Evolutionary conservation across 2,329 filamentous ascomycete species (phyloP).

Genomic region (Erysiphe pulchra): DNA sequence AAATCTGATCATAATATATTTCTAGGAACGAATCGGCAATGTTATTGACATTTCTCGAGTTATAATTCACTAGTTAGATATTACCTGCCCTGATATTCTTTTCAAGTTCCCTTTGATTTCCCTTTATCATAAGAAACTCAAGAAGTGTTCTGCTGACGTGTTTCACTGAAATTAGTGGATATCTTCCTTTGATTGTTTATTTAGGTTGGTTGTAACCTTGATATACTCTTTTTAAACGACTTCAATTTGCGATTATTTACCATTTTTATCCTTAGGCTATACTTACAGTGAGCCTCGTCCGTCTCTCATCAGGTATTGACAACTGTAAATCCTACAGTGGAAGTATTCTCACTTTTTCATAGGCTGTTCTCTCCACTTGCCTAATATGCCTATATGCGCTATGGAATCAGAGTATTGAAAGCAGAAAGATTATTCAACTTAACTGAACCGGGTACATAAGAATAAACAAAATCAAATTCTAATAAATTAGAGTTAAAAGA

Average conservation of each 20-base stretch:
- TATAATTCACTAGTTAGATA: constrained; percentile 73
- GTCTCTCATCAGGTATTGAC: constrained; percentile 39
- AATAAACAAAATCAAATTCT: no score
- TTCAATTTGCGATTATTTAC: background rate
- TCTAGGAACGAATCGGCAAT: constrained; percentile 86
- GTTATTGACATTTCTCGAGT: constrained; percentile 86
- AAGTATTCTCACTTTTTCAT: constrained; percentile 7
- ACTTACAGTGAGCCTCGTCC: constrained; percentile 83
- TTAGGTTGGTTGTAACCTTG: constrained; percentile 37
- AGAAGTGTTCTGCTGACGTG: background rate
- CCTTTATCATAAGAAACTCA: background rate
- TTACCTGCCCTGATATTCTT: background rate
- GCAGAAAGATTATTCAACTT: no score
- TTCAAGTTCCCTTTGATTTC: background rate
- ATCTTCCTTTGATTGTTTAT: constrained; percentile 89
- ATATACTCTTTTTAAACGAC: background rate
- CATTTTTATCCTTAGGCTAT: constrained; percentile 35
- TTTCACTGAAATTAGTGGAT: constrained; percentile 36
- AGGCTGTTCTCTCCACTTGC: constrained; percentile 40
- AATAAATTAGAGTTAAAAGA: no score
- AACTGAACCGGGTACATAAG: no score
- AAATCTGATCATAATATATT: no score
- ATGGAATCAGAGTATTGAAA: background rate
- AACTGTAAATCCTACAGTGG: background rate
- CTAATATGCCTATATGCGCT: constrained; percentile 15